phyloP scores from a whole-genome alignment of 192 early-diverging fungal genomes.

The Backusella liffmaniae region DNA sequence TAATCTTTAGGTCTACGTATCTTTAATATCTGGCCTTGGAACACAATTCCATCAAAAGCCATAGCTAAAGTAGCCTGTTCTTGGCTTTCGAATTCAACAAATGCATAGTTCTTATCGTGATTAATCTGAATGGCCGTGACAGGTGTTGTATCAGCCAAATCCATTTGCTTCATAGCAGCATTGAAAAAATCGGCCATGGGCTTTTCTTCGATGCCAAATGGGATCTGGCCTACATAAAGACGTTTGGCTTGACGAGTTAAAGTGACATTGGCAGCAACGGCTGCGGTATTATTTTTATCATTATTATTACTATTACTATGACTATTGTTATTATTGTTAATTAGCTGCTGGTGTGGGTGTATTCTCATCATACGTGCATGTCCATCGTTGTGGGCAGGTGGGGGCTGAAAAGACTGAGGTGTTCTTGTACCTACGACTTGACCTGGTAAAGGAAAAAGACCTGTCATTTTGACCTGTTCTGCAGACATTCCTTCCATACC shows the following conservation, averaged over 20 bases:
- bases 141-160: conserved; percentile 67
- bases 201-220: conserved; percentile 71
- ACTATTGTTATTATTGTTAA: not conserved
- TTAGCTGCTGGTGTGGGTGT: not conserved
- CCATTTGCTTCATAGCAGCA: conserved; percentile 74
- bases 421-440: conserved; percentile 46
- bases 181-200: conserved; percentile 86
- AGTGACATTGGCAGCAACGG: conserved; percentile 52
- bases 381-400: not conserved
- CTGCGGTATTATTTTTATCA: conserved; percentile 39
- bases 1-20: conserved; percentile 97
- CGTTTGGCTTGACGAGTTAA: conserved; percentile 78
- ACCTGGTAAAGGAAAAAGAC: conserved; percentile 76
- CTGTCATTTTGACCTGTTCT: conserved; percentile 85
- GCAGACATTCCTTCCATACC: conserved; percentile 88
- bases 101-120: conserved; percentile 93
- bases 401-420: conserved; percentile 24
- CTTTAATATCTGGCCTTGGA: conserved; percentile 78
- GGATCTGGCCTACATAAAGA: conserved; percentile 92
- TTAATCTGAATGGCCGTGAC: conserved; percentile 86
- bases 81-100: conserved; percentile 88
- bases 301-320: conserved; percentile 30
- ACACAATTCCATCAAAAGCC: conserved; percentile 91
- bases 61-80: conserved; percentile 91
- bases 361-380: conserved; percentile 21